Conservation (phyloP, 768 basidiomycete species). For the Gloeopeniophorella convolvens region DNA sequence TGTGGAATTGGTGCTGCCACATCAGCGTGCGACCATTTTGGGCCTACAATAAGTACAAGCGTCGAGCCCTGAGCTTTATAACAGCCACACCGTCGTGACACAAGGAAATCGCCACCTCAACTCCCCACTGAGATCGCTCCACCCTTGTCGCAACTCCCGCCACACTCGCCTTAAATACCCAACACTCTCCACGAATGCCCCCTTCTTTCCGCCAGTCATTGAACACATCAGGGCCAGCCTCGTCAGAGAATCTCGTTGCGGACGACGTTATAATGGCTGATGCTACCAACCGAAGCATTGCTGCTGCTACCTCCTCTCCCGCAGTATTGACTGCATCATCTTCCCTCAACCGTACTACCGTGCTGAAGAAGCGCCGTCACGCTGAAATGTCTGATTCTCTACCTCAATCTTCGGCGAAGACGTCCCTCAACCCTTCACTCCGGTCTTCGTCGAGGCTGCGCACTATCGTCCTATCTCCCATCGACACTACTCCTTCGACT, state of each 20-base stretch:
- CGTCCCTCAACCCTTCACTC: neutral
- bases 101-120: no score
- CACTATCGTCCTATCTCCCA: neutral
- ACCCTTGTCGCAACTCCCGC: neutral
- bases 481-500: neutral
- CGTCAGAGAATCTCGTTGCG: neutral
- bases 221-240: neutral
- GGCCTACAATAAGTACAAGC: constrained; percentile 3
- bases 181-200: constrained; percentile 1
- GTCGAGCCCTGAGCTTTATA: constrained; percentile 1
- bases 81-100: neutral
- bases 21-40: neutral
- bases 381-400: neutral
- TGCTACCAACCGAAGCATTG: neutral
- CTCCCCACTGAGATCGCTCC: neutral
- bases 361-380: constrained; percentile 6
- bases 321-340: neutral
- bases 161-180: neutral
- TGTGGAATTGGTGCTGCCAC: neutral
- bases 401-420: neutral
- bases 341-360: neutral
- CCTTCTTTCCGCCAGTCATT: constrained; percentile 1
- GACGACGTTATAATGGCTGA: constrained; percentile 8
- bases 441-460: neutral
- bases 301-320: neutral